Conservation (phyloP, 495 filamentous ascomycete genomes). For the Penicillium coffeae region DNA sequence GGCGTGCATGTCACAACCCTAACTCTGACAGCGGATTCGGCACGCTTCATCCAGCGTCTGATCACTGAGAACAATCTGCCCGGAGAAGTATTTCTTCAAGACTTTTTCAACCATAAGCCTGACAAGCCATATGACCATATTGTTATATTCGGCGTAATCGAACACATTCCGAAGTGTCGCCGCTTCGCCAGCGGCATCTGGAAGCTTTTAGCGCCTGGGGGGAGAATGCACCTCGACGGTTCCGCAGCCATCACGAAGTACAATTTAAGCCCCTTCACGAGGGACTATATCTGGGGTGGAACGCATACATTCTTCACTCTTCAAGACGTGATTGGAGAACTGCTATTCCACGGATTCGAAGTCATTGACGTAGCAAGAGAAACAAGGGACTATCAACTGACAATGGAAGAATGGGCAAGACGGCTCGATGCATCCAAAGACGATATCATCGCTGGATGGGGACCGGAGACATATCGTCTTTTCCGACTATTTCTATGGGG, state of each 20-base stretch:
- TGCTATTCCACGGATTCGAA: slow-evolving; percentile 14
- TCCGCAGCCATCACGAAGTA: slow-evolving; percentile 16
- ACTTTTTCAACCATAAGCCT: slow-evolving; percentile 9
- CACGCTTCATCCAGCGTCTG: slow-evolving; percentile 9
- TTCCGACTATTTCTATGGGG: slow-evolving; percentile 15
- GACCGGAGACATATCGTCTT: slow-evolving; percentile 11
- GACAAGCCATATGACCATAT: slow-evolving; percentile 12
- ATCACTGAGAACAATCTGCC: slow-evolving; percentile 5
- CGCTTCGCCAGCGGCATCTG: slow-evolving; percentile 6
- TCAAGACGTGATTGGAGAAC: slow-evolving; percentile 13
- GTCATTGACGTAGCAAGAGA: slow-evolving; percentile 7
- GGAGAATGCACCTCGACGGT: slow-evolving; percentile 14
- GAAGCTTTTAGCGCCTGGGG: slow-evolving; percentile 12
- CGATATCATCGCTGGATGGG: slow-evolving; percentile 13
- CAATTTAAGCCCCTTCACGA: slow-evolving; percentile 9
- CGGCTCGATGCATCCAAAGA: slow-evolving; percentile 8
- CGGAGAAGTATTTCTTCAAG: slow-evolving; percentile 10
- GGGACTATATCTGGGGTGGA: slow-evolving; percentile 15
- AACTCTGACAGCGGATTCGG: slow-evolving; percentile 4
- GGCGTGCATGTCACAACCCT: slow-evolving; percentile 16
- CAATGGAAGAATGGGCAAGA: slow-evolving; percentile 18
- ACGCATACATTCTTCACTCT: slow-evolving; percentile 18
- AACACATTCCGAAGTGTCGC: slow-evolving; percentile 14
- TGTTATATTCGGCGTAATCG: slow-evolving; percentile 7
- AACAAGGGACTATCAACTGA: slow-evolving; percentile 14